These are phyloP conservation scores for Lagenidium giganteum DNA, from an alignment of 352 stramenopile genomes.

Conservation along the genomic window DNA sequence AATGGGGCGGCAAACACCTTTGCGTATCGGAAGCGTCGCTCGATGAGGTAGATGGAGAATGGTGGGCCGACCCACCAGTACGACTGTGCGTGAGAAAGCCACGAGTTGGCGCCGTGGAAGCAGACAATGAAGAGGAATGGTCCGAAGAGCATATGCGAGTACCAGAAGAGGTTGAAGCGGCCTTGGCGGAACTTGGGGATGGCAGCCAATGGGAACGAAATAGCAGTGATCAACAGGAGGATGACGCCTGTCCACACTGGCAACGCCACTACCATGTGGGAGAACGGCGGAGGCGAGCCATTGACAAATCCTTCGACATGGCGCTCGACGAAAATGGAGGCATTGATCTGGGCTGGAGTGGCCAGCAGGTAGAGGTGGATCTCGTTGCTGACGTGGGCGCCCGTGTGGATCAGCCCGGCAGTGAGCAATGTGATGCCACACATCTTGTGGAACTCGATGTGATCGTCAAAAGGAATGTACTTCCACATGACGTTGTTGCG, in stretches of 20 bases:
- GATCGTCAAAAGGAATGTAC: conserved; percentile 77
- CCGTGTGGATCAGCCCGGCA: conserved; percentile 55
- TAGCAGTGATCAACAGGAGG: conserved; percentile 53
- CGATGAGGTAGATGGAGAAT: conserved; percentile 65
- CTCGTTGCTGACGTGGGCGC: conserved; percentile 65
- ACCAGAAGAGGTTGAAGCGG: conserved; percentile 80
- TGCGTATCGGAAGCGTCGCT: conserved; percentile 62
- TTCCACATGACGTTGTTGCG: conserved; percentile 52
- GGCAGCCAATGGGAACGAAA: conserved; percentile 65
- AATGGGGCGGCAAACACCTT: conserved; percentile 65
- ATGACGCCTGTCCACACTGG: conserved; percentile 68
- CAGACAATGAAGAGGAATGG: conserved; percentile 57
- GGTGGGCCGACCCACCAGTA: conserved; percentile 67
- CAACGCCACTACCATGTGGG: conserved; percentile 54
- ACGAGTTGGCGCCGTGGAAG: conserved; percentile 63
- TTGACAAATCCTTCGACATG: conserved; percentile 42
- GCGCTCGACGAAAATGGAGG: conserved; percentile 54
- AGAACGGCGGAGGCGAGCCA: conserved; percentile 56
- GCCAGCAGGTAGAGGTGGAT: conserved; percentile 64
- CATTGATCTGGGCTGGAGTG: conserved; percentile 48
- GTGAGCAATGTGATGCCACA: conserved; percentile 51
- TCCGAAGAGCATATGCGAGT: conserved; percentile 78
- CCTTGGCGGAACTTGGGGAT: conserved; percentile 72
- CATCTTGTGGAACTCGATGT: conserved; percentile 81
- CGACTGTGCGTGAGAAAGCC: conserved; percentile 44